These are phyloP conservation scores for Saccharomycopsis selenospora DNA, from an alignment of 805 yeast species.

Conservation along the genomic window DNA sequence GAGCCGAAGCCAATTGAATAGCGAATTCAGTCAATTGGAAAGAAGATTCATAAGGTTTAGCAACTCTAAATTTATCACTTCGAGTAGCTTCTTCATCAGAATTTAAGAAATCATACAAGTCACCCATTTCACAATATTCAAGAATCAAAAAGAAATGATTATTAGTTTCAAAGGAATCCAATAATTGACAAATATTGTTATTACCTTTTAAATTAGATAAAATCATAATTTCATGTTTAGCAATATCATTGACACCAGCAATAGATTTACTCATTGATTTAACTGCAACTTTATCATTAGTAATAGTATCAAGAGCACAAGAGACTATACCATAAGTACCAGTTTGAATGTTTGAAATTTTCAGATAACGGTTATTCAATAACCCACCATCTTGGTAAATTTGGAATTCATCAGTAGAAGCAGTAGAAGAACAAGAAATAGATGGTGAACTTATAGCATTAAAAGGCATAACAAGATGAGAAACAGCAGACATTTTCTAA, in stretches of 20 bases:
- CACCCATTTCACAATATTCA: constrained; percentile 63
- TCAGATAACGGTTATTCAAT: constrained; percentile 36
- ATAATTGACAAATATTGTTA: constrained; percentile 49
- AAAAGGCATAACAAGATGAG: background rate
- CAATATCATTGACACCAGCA: constrained; percentile 38
- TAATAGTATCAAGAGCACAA: constrained; percentile 37
- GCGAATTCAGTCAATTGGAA: constrained; percentile 36
- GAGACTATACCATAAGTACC: constrained; percentile 61
- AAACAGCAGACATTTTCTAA: background rate
- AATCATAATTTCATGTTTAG: constrained; percentile 46
- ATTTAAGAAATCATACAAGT: constrained; percentile 49
- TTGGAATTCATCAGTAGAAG: constrained; percentile 32
- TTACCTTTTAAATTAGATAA: constrained; percentile 30
- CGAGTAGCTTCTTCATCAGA: constrained; percentile 25
- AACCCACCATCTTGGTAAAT: constrained; percentile 34
- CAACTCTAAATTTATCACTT: constrained; percentile 5
- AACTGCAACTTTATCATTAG: constrained; percentile 39
- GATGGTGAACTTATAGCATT: background rate
- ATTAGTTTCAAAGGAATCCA: constrained; percentile 50
- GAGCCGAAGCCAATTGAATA: constrained; percentile 45
- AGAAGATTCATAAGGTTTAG: constrained; percentile 18
- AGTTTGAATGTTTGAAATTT: constrained; percentile 39
- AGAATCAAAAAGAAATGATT: constrained; percentile 46
- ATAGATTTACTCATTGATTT: constrained; percentile 44
- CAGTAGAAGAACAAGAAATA: background rate